Conservation (phyloP, 441 rosid species). For the Monsonia emarginata region DNA sequence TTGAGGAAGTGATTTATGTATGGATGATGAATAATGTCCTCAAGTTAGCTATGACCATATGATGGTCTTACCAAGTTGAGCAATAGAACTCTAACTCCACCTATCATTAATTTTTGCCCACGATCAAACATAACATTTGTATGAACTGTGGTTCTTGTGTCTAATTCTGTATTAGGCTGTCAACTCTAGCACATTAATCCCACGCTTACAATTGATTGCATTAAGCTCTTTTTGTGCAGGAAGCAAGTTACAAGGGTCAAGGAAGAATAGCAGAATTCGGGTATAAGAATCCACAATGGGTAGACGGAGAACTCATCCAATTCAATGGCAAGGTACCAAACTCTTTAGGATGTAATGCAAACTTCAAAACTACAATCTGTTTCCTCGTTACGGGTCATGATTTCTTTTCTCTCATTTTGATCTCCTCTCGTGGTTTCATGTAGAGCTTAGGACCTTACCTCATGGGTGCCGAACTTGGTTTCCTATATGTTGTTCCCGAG, state of each 20-base stretch:
- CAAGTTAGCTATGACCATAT: too few species aligned
- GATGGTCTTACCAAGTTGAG: too few species aligned
- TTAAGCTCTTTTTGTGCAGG: constrained; percentile 33
- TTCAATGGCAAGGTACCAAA: constrained; percentile 69
- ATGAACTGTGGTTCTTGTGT: too few species aligned
- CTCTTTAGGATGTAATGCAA: neutral
- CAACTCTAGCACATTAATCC: neutral
- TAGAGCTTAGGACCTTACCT: constrained; percentile 71
- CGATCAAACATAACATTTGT: too few species aligned
- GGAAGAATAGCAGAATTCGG: constrained; percentile 86
- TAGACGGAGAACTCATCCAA: constrained; percentile 76
- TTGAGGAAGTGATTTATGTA: too few species aligned
- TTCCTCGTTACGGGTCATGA: too few species aligned
- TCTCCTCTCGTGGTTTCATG: neutral
- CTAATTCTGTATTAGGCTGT: too few species aligned
- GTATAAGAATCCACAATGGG: constrained; percentile 75
- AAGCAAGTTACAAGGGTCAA: constrained; percentile 72
- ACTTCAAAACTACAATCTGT: neutral
- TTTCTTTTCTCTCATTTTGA: neutral
- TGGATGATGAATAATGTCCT: too few species aligned
- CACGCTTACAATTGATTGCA: neutral
- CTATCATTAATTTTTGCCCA: too few species aligned
- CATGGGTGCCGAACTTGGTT: constrained; percentile 84
- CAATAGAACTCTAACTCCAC: too few species aligned
- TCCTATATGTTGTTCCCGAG: constrained; percentile 67